Evolutionary conservation across 2,329 filamentous ascomycete species (phyloP), one percentile per base, ranked within the genome.

Genomic region (Claviceps purpurea): DNA sequence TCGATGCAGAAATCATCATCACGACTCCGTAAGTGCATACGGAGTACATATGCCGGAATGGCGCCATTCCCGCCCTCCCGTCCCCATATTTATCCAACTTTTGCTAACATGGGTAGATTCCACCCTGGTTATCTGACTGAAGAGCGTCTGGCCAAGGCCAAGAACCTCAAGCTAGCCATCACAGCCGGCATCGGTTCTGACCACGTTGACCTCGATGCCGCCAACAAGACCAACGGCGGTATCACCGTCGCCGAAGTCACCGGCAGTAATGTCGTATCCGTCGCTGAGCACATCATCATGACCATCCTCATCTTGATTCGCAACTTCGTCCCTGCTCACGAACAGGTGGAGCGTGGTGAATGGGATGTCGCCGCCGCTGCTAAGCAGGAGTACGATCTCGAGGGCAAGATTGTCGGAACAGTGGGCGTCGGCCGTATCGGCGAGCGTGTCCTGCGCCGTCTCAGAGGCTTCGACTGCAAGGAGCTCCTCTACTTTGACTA

Each of bases 401-500:
- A 97, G 81, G 78, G 79, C 78, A 98, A 98, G 83, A 87, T 94
- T 48, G 93, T 98, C 62, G 93, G 93, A 65, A 98, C 93, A 67
- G 93, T 98, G 54, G 93, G 87, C 65, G 90, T 97, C 57, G 93
- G 93, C 70, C 89, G 93, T 69, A 98, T 98, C 64, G 93, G 93
- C 65, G 90, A 97, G 83, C 90, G 93, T 73, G 93, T 98, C 54
- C 82, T 98, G 62, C 87, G 91, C 71, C 84, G 93, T 60, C 85
- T 98, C 64, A 95, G 94, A 83, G 77, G 90, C 60, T 98, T 98
- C 68, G 91, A 95, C 78, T 98, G 93, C 88, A 95, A 95, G 84
- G 91, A 97, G 79, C 82, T 98, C 49, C 82, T 97, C 58, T 98
- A 98, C 87, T 97, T 87, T 70, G 93, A 98, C 77, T 98, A 98